Percentiles rank a stretch among this genome's conserved stretches.
These are phyloP conservation scores for Neoconidiobolus thromboides DNA, from an alignment of 371 early-diverging fungal species.

Conservation along the genomic window DNA sequence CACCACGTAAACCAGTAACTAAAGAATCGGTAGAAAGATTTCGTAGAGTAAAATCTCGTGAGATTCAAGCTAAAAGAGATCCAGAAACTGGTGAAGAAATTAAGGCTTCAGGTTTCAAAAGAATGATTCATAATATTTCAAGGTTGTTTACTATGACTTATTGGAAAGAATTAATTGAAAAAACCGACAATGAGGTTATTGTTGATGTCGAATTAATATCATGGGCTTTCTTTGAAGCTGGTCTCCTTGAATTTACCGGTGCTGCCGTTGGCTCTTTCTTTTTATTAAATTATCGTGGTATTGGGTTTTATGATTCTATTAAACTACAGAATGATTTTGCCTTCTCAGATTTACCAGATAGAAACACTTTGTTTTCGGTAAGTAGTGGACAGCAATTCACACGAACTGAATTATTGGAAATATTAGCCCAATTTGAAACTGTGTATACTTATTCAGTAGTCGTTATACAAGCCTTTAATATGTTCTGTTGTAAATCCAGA, in stretches of 20 bases:
- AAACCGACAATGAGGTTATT: slow-evolving; percentile 56
- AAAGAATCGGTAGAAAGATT: slow-evolving; percentile 39
- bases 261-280: slow-evolving; percentile 54
- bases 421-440: slow-evolving; percentile 49
- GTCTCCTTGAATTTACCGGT: slow-evolving; percentile 60
- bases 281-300: slow-evolving; percentile 26
- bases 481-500: slow-evolving; percentile 76
- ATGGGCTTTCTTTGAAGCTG: slow-evolving; percentile 76
- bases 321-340: slow-evolving; percentile 11
- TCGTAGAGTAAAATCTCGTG: slow-evolving; percentile 31
- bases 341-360: slow-evolving; percentile 25
- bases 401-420: slow-evolving; percentile 17
- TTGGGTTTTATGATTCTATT: slow-evolving; percentile 12
- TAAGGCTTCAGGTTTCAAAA: slow-evolving; percentile 12
- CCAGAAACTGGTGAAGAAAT: slow-evolving; percentile 25
- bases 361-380: slow-evolving; percentile 20
- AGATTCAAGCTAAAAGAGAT: slow-evolving; percentile 25
- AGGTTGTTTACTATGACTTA: slow-evolving; percentile 26
- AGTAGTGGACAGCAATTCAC: slow-evolving; percentile 19
- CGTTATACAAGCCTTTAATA: slow-evolving; percentile 76
- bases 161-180: slow-evolving; percentile 28
- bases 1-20: slow-evolving; percentile 79
- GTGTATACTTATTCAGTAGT: slow-evolving; percentile 59
- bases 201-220: slow-evolving; percentile 64
- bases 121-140: slow-evolving; percentile 15